Evolutionary conservation across 768 basidiomycete species (phyloP), one percentile per base, ranked within the genome.

Genomic region (Chalciporus pseudorubinellus): DNA sequence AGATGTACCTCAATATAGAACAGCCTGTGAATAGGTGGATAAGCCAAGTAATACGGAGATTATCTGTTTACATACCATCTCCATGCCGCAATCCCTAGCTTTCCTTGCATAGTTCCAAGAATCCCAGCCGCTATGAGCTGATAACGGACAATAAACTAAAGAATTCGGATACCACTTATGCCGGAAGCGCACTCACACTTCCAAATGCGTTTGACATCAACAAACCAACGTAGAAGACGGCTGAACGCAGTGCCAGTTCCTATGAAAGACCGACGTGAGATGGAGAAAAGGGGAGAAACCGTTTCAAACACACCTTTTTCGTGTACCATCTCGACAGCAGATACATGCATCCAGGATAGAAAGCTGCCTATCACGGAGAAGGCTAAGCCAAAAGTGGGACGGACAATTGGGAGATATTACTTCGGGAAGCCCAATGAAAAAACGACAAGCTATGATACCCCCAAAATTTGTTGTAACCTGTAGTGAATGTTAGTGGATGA

Each of bases 61-160:
- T 44, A 22, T 45, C n/a, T 10, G 18, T n/a, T 18, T 12, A 50
- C 72, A 52, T 54, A 82, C 83, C 82, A 89, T 72, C 83, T 61
- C 87, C 87, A 89, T 10, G 84, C 85, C 24, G 81, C 63, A 38
- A 86, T 82, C 2, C 86, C 87, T 4, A 78, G 70, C 45, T 74
- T 75, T 1, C 84, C 86, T 53, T 90, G 78, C 86, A 89, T 85
- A 39, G 74, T 76, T 1, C 74, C 70, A 14, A 92, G 74, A 48
- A 89, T 85, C 11, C 84, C 87, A n/a, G 87, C 87, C 14, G 86
- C 89, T 60, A 89, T 79, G 7, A 88, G 63, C 81, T 86, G 52
- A 18, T 18, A 21, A 22, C 11, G 12, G 9, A 21, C 26, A 40
- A n/a, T n/a, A n/a, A n/a, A n/a, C n/a, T n/a, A n/a, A n/a, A 41